phyloP scores from a whole-genome alignment of 768 basidiomycete species.

The Leucocoprinus leucothites region DNA sequence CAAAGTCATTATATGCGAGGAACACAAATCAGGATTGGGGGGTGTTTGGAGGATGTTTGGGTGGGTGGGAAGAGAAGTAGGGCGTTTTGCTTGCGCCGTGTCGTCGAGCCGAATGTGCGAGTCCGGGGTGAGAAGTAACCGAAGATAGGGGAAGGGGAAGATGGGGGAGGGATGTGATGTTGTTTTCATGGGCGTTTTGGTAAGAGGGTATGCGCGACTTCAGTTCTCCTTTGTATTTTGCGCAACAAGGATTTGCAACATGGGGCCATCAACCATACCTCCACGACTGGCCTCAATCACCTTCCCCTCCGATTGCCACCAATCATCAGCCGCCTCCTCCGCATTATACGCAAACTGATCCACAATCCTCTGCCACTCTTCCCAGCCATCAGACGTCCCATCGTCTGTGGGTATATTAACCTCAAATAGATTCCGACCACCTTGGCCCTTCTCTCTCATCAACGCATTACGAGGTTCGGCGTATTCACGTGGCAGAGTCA shows the following conservation, averaged over 20 bases:
- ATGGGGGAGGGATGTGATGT: background rate
- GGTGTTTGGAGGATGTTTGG: too few species aligned
- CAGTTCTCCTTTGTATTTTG: conserved; percentile 1
- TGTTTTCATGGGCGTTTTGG: background rate
- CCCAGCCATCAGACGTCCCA: conserved; percentile 16
- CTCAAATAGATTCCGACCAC: conserved; percentile 20
- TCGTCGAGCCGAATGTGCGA: background rate
- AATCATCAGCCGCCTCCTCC: conserved; percentile 57
- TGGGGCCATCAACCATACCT: background rate
- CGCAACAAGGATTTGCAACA: background rate
- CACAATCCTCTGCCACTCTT: conserved; percentile 47
- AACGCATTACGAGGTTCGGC: conserved; percentile 40
- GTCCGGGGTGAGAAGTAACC: too few species aligned
- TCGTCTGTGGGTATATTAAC: background rate
- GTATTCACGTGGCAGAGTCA: conserved; percentile 38
- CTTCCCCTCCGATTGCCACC: conserved; percentile 56
- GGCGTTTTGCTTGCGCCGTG: too few species aligned
- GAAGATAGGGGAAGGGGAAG: background rate
- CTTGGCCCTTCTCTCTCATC: conserved; percentile 30
- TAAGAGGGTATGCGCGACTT: background rate
- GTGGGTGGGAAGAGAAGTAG: too few species aligned
- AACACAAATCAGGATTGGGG: too few species aligned
- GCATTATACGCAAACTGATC: conserved; percentile 52
- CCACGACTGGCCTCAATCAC: conserved; percentile 28
- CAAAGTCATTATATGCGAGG: too few species aligned